A percentile compares a stretch with the other conserved stretches of the same genome.
phyloP scores from a whole-genome alignment of 192 early-diverging fungal genomes.

The Backusella morwellensis region DNA sequence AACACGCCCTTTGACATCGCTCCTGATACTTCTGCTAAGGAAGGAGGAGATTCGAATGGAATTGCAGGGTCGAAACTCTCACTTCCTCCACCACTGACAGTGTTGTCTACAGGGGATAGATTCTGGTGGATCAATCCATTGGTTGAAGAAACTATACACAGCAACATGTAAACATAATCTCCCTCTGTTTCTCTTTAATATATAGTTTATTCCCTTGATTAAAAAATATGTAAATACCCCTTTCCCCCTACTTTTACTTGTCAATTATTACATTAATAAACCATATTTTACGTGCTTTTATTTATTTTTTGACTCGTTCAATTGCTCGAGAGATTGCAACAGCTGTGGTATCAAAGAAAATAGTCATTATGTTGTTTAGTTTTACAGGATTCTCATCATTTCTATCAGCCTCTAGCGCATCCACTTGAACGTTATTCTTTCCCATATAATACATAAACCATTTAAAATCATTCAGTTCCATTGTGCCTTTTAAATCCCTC shows the following conservation, averaged over 20 bases:
- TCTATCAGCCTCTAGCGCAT: background rate
- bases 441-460: background rate
- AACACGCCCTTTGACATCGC: background rate
- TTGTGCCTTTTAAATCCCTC: background rate
- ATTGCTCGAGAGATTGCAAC: background rate
- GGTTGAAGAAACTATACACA: slow-evolving; percentile 1
- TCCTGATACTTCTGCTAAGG: background rate
- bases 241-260: background rate
- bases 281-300: background rate
- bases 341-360: slow-evolving; percentile 10
- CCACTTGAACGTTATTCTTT: background rate
- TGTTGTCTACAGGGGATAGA: background rate
- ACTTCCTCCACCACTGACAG: background rate
- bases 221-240: background rate
- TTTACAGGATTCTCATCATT: background rate
- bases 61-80: background rate
- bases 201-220: background rate
- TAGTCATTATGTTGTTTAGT: background rate
- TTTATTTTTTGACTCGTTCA: background rate
- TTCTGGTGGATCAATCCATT: slow-evolving; percentile 10
- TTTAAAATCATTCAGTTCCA: background rate
- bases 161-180: background rate
- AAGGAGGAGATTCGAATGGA: background rate
- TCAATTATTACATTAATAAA: background rate
- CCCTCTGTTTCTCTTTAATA: background rate